Evolutionary conservation across 345 rosid species (phyloP).

Genomic region (Bruguiera sexangula): DNA sequence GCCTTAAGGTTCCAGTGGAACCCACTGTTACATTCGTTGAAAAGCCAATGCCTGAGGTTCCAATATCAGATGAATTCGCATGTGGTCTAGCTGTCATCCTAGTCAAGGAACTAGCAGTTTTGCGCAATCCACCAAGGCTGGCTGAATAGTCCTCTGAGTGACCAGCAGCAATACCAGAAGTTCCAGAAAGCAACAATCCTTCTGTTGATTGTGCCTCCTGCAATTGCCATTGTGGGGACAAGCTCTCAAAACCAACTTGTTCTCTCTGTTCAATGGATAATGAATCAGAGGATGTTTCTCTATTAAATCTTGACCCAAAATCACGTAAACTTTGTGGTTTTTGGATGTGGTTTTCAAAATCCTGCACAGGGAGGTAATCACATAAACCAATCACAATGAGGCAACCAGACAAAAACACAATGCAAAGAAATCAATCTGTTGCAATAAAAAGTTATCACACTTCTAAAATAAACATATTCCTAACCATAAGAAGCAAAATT

Average conservation of each 20-base stretch:
- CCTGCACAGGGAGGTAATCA: conserved; percentile 42
- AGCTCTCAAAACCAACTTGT: conserved; percentile 29
- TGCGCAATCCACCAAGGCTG: conserved; percentile 31
- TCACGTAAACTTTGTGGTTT: conserved; percentile 41
- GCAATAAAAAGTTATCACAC: background rate
- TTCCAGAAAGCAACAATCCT: conserved; percentile 30
- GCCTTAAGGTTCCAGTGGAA: conserved; percentile 42
- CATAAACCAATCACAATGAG: background rate
- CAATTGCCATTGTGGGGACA: conserved; percentile 37
- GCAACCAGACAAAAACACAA: background rate
- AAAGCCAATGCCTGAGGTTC: conserved; percentile 39
- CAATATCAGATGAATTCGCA: conserved; percentile 33
- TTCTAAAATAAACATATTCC: too few relatives aligned
- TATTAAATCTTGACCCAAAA: conserved; percentile 42
- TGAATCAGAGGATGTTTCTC: conserved; percentile 40
- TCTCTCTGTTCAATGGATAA: conserved; percentile 58
- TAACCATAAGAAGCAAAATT: too few relatives aligned
- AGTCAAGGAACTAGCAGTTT: conserved; percentile 38
- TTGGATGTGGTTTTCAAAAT: conserved; percentile 43
- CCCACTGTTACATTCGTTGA: conserved; percentile 39
- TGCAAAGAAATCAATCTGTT: background rate
- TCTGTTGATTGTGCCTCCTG: conserved; percentile 38
- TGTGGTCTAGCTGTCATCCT: conserved; percentile 45
- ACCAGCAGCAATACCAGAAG: conserved; percentile 23
- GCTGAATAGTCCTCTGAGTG: conserved; percentile 51